Base-by-base conservation (phyloP, 192 early-diverging fungal species). In the Coemansia sp. region DNA sequence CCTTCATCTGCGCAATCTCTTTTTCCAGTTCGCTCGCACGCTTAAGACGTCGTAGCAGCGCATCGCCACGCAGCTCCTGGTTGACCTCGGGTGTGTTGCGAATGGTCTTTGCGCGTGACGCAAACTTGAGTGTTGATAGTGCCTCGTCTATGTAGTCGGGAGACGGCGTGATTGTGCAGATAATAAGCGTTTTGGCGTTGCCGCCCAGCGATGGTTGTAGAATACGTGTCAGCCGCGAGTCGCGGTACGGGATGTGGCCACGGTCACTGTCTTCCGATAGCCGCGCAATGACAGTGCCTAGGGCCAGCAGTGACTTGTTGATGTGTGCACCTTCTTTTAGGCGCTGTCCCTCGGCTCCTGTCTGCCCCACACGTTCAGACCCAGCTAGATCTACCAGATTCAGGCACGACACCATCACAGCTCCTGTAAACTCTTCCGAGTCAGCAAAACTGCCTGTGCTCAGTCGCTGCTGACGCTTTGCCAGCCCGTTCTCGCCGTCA, bases 381-480 rank as follows among this genome's bases (percentile, higher is more conserved):
- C 97, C 97, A 5, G 96, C 96, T 65, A 99, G 71, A 78, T 99
- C 97, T 48, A 99, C 94, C 58, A 99, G 85, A 64, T 98, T 98
- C 69, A 84, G 76, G 52, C 79, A 82, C 17, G 83, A 84, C 2
- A 82, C 74, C 59, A 66, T 84, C 6, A 82, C 83, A 17, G 83
- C 78, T 0, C 82, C 82, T 0, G 78, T 69, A 38, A 78, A 78
- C 49, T 72, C 71, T 34, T 58, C 62, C 1, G 74, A 57, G 6
- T 70, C 66, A 8, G 49, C 67, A 15, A 56, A 28, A 36, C 66
- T 75, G 37, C 71, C 71, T 2, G 71, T 72, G 57, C 71, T 82
- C 6, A 71, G 66, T 11, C 81, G 65, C 57, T 69, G 68, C 54
- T 56, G 36, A n/a, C 36, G 34, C 42, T 53, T 69, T 5, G 28